Evolutionary conservation across 73 alveolate genomes (phyloP).

Genomic region (Paramecium bursaria): DNA sequence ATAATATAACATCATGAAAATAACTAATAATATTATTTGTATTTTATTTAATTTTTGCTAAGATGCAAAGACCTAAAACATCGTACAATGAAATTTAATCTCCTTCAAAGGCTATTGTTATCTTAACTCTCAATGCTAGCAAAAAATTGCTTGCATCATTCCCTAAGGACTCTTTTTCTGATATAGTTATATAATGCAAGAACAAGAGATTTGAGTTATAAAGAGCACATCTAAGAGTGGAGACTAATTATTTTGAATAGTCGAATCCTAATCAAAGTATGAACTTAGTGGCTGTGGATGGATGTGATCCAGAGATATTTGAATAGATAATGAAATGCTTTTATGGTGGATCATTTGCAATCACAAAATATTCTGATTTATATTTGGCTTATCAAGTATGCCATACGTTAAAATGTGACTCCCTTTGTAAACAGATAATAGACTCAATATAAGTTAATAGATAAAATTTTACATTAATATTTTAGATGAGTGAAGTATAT

Average conservation of each 20-base stretch:
- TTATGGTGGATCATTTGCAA: slow-evolving; percentile 38
- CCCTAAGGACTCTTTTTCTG: slow-evolving; percentile 49
- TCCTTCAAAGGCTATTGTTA: background rate
- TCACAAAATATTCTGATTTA: slow-evolving; percentile 2
- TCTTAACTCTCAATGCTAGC: slow-evolving; percentile 5
- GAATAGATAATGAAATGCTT: slow-evolving; percentile 16
- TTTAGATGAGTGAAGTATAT: slow-evolving; percentile 17
- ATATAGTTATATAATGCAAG: slow-evolving; percentile 14
- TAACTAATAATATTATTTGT: no score
- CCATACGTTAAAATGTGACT: background rate
- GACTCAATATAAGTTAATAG: background rate
- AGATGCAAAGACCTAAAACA: no score
- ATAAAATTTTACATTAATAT: slow-evolving; percentile 1
- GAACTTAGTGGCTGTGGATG: background rate
- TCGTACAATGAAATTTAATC: no score
- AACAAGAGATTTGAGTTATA: slow-evolving; percentile 30
- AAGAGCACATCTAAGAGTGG: slow-evolving; percentile 56
- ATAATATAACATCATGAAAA: no score
- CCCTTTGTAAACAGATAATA: slow-evolving; percentile 14
- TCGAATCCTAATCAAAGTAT: no score
- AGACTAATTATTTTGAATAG: slow-evolving; percentile 37
- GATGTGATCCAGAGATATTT: slow-evolving; percentile 31
- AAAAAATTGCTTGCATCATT: slow-evolving; percentile 27
- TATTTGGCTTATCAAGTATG: slow-evolving; percentile 40
- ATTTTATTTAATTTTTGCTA: no score